Percentiles rank a stretch among this genome's conserved stretches.
phyloP scores from a whole-genome alignment of 768 basidiomycete genomes.

The Cystobasidiopsis lactophilus region DNA sequence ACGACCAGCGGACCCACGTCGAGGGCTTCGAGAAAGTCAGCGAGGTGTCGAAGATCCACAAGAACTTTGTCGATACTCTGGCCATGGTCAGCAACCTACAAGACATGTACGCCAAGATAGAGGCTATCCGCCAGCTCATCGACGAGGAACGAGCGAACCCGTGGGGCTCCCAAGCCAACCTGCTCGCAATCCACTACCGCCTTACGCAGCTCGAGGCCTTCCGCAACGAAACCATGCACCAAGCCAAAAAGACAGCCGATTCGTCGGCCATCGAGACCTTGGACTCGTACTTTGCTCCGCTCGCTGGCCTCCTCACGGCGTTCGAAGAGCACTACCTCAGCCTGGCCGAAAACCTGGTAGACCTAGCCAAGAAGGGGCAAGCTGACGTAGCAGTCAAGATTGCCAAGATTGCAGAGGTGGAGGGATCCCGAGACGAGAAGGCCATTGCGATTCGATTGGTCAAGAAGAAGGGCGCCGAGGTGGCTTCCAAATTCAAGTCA shows the following conservation, averaged over 20 bases:
- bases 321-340: conserved; percentile 71
- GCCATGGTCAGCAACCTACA: conserved; percentile 84
- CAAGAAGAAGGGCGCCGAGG: conserved; percentile 78
- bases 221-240: conserved; percentile 81
- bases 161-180: conserved; percentile 65
- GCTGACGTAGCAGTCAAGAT: conserved; percentile 73
- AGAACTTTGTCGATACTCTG: conserved; percentile 82
- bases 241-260: conserved; percentile 57
- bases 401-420: conserved; percentile 79
- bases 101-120: conserved; percentile 72
- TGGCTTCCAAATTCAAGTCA: conserved; percentile 33
- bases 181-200: conserved; percentile 74
- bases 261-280: conserved; percentile 19
- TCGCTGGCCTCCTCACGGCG: conserved; percentile 51
- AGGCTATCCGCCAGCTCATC: conserved; percentile 55
- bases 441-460: conserved; percentile 83
- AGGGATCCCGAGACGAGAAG: conserved; percentile 86
- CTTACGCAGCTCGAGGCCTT: conserved; percentile 81
- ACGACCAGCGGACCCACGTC: conserved; percentile 51
- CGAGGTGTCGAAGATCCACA: conserved; percentile 81
- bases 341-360: conserved; percentile 51
- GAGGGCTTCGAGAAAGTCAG: conserved; percentile 89
- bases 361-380: conserved; percentile 55
- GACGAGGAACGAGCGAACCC: conserved; percentile 50
- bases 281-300: conserved; percentile 49